Evolutionary conservation across 2,329 filamentous ascomycete species (phyloP), one percentile per base, ranked within the genome.

Genomic region (Plenodomus biglobosus): DNA sequence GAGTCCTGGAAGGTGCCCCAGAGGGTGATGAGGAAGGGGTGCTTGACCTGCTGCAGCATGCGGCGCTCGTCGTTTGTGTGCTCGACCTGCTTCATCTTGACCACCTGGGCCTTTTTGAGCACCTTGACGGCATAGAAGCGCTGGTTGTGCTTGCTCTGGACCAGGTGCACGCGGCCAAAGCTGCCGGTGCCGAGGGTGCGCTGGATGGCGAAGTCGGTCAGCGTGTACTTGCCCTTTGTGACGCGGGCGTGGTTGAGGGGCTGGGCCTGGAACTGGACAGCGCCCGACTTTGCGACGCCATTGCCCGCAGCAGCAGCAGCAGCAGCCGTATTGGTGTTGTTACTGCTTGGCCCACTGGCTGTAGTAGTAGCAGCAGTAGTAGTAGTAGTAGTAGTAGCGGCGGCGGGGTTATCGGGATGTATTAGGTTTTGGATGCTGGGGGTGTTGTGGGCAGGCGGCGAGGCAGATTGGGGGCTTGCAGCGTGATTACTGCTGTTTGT

Each of bases 41-140:
- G 92, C 74, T 96, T 95, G 72, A 97, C 94, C 72, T 95, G 88
- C 71, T 90, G 89, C 65, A 99, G 78, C 94, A 99, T 99, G 64
- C 84, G 85, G 59, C 94, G 83, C 78, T 99, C 94, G 74, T 99
- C 94, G 69, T 99, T 99, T 60, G 94, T 99, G 76, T 99, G 94
- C 75, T 99, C 94, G 52, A 99, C 91, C 75, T 99, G 94, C 83
- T 99, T 99, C 94, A 99, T 97, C 79, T 96, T 96, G 73, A 99
- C 91, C 45, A 99, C 92, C 76, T 99, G 94, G 40, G 86, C 86
- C 81, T 99, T 99, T 75, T 99, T 99, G 75, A 99, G 78, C 58
- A 99, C 94, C 78, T 99, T 99, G 75, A 99, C 87, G 38, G 94
- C 94, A 76, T 99, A 99, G 79, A 92, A 99, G 53, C 94, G 86